phyloP scores from a whole-genome alignment of 345 rosid species.

The Boechera divaricarpa region DNA sequence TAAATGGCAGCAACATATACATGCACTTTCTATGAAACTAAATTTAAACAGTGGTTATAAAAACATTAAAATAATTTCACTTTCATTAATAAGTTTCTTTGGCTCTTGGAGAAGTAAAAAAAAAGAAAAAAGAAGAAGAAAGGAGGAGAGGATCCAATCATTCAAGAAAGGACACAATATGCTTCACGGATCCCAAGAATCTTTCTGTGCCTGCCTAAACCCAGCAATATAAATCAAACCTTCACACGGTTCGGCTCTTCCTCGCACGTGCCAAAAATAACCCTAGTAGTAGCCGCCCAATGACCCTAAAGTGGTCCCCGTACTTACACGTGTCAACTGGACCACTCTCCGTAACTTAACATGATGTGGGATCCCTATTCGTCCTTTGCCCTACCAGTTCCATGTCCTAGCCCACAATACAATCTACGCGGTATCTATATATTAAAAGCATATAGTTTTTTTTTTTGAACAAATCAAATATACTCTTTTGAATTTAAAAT shows the following conservation, averaged over 20 bases:
- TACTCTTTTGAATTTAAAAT: too few species aligned
- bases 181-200: slow-evolving; percentile 65
- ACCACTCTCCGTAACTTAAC: slow-evolving; percentile 46
- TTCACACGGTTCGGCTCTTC: slow-evolving; percentile 24
- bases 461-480: neutral
- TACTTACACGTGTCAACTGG: slow-evolving; percentile 36
- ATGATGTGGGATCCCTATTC: slow-evolving; percentile 44
- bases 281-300: slow-evolving; percentile 51
- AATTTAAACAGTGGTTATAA: neutral
- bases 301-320: slow-evolving; percentile 42
- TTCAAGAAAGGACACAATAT: slow-evolving; percentile 72
- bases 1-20: too few species aligned
- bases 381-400: slow-evolving; percentile 39
- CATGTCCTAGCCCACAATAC: slow-evolving; percentile 49
- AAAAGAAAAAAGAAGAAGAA: neutral
- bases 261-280: slow-evolving; percentile 50
- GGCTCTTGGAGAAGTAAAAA: neutral
- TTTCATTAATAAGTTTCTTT: neutral
- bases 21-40: neutral
- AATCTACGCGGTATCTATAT: slow-evolving; percentile 43
- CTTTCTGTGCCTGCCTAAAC: slow-evolving; percentile 74
- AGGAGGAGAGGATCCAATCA: slow-evolving; percentile 44
- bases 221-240: slow-evolving; percentile 50
- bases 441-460: neutral
- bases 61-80: neutral